phyloP scores from a whole-genome alignment of 768 basidiomycete species.

The Russula sp. region DNA sequence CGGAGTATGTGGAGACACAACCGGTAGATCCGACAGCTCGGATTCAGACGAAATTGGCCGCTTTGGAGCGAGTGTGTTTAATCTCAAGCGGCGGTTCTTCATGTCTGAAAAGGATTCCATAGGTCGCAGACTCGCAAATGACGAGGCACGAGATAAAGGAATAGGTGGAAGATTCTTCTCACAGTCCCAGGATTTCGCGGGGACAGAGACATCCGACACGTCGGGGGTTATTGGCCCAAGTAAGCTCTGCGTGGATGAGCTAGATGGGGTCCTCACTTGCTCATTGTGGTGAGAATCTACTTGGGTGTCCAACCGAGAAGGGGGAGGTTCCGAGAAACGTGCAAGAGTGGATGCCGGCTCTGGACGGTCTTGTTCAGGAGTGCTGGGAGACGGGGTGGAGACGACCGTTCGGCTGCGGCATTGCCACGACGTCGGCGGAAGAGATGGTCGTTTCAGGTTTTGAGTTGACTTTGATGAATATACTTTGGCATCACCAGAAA shows the following conservation, averaged over 20 bases:
- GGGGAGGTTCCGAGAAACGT: slow-evolving; percentile 27
- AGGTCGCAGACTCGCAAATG: slow-evolving; percentile 9
- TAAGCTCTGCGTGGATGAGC: slow-evolving; percentile 27
- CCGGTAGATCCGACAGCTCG: slow-evolving; percentile 14
- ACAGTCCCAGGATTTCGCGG: slow-evolving; percentile 18
- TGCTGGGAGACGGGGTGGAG: slow-evolving; percentile 18
- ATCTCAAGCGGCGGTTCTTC: slow-evolving; percentile 2
- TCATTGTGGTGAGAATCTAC: slow-evolving; percentile 16
- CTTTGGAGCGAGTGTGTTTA: background rate
- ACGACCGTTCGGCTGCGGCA: slow-evolving; percentile 4
- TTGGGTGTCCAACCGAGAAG: slow-evolving; percentile 11
- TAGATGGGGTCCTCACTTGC: slow-evolving; percentile 26
- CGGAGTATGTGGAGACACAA: slow-evolving; percentile 10
- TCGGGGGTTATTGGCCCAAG: slow-evolving; percentile 26
- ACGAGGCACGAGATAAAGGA: slow-evolving; percentile 26
- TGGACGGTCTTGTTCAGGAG: slow-evolving; percentile 20
- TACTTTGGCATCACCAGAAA: slow-evolving; percentile 18
- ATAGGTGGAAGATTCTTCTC: slow-evolving; percentile 29
- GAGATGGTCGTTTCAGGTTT: slow-evolving; percentile 17
- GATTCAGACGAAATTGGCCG: slow-evolving; percentile 24
- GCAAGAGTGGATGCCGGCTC: background rate
- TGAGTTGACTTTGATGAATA: slow-evolving; percentile 8
- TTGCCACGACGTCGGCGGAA: slow-evolving; percentile 28
- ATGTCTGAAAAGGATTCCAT: slow-evolving; percentile 7
- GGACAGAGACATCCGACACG: slow-evolving; percentile 7